Conservation (phyloP, 371 early-diverging fungal species). For the Lichtheimia corymbifera region DNA sequence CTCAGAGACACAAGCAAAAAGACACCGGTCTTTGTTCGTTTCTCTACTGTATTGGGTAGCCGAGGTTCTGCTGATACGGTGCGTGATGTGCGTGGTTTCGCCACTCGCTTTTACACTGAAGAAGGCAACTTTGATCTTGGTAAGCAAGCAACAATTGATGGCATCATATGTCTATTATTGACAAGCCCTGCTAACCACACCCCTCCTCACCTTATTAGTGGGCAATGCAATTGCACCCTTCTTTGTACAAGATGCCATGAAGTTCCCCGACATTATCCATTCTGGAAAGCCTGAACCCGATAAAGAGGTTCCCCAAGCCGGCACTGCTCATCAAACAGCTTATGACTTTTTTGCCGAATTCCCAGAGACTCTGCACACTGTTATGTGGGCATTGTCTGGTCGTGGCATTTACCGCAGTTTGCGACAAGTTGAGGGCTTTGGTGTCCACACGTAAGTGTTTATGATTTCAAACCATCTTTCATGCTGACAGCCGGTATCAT, state of each 20-base stretch:
- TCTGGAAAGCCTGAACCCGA: slow-evolving; percentile 52
- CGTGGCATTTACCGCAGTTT: slow-evolving; percentile 46
- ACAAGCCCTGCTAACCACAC: background rate
- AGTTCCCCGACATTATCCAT: slow-evolving; percentile 54
- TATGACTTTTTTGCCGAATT: slow-evolving; percentile 53
- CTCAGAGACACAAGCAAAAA: slow-evolving; percentile 33
- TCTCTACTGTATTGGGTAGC: slow-evolving; percentile 59
- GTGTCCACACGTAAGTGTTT: slow-evolving; percentile 33
- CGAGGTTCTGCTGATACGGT: slow-evolving; percentile 55
- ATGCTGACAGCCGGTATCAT: background rate
- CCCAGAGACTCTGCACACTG: slow-evolving; percentile 48
- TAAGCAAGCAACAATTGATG: background rate
- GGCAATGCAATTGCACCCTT: slow-evolving; percentile 54
- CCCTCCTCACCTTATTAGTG: slow-evolving; percentile 10
- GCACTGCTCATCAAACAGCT: slow-evolving; percentile 50
- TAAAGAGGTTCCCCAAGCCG: slow-evolving; percentile 48
- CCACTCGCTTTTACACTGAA: slow-evolving; percentile 61
- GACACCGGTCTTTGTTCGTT: slow-evolving; percentile 58
- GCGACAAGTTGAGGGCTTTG: slow-evolving; percentile 49
- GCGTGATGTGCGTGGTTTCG: slow-evolving; percentile 62
- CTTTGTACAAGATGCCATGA: slow-evolving; percentile 51
- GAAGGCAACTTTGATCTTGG: slow-evolving; percentile 57
- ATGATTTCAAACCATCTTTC: background rate
- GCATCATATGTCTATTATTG: too few species aligned
- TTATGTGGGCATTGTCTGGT: slow-evolving; percentile 46